Percentiles rank a stretch among this genome's conserved stretches.
Conservation (phyloP, 2,329 filamentous ascomycete genomes). For the Fusarium papillatum region DNA sequence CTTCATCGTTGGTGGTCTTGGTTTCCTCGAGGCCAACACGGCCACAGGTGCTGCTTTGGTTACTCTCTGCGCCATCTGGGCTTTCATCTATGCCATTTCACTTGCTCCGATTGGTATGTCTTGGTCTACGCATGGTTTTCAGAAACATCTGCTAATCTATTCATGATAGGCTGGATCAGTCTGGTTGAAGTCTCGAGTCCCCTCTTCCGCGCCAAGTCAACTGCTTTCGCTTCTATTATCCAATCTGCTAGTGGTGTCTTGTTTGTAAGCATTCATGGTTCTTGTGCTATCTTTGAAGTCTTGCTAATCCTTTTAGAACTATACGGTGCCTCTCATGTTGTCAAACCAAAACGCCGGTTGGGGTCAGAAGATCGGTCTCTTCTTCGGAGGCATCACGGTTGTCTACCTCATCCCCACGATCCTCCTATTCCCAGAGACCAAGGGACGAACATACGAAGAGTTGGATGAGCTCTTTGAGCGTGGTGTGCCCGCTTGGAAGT, state of each 20-base stretch:
- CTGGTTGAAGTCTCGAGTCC: constrained; percentile 19
- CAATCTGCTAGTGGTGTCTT: constrained; percentile 16
- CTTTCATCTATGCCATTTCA: constrained; percentile 20
- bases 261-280: constrained; percentile 4
- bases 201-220: constrained; percentile 18
- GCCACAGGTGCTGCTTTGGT: constrained; percentile 8
- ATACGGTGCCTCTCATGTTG: constrained; percentile 37
- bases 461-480: constrained; percentile 38
- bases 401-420: constrained; percentile 22
- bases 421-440: constrained; percentile 33
- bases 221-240: constrained; percentile 15
- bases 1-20: constrained; percentile 2
- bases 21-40: background rate
- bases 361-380: constrained; percentile 23
- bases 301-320: constrained; percentile 9
- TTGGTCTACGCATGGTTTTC: background rate
- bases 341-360: constrained; percentile 28
- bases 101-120: constrained; percentile 20
- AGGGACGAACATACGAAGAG: constrained; percentile 39
- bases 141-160: background rate
- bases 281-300: background rate
- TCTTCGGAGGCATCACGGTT: constrained; percentile 31
- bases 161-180: constrained; percentile 17
- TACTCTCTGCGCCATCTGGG: constrained; percentile 19
- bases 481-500: constrained; percentile 35